These are phyloP conservation scores for Clonostachys sp. DNA, from an alignment of 2,329 filamentous ascomycete genomes.

Conservation along the genomic window DNA sequence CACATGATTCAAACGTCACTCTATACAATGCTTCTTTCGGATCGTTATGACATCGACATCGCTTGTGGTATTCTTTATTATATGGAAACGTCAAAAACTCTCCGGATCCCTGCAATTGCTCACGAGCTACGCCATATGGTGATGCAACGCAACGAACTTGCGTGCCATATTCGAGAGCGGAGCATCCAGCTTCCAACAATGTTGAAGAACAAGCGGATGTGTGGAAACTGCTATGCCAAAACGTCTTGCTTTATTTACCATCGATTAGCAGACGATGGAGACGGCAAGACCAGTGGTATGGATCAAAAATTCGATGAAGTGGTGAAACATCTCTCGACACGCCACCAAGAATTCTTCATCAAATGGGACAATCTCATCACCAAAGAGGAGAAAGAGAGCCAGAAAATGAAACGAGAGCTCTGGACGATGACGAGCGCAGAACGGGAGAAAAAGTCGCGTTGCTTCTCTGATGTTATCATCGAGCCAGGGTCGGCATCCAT, in stretches of 20 bases:
- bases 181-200: conserved; percentile 78
- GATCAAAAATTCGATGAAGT: conserved; percentile 77
- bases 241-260: conserved; percentile 91
- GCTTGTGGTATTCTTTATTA: conserved; percentile 92
- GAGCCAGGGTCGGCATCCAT: conserved; percentile 71
- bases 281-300: conserved; percentile 76
- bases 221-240: conserved; percentile 86
- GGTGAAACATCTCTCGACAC: conserved; percentile 69
- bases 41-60: conserved; percentile 91
- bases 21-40: conserved; percentile 87
- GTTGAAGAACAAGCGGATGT: conserved; percentile 76
- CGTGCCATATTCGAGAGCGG: conserved; percentile 77
- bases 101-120: conserved; percentile 78
- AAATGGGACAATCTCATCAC: conserved; percentile 94
- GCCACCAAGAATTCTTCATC: conserved; percentile 78
- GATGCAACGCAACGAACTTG: conserved; percentile 87
- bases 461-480: conserved; percentile 84
- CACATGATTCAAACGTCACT: conserved; percentile 93
- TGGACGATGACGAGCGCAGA: conserved; percentile 95
- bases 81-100: conserved; percentile 82
- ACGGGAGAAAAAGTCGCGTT: conserved; percentile 82
- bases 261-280: conserved; percentile 79
- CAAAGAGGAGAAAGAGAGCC: conserved; percentile 87
- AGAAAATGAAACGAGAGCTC: conserved; percentile 81
- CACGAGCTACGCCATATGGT: conserved; percentile 95